These are phyloP conservation scores for Diaporthe humulicola DNA, from an alignment of 2,329 filamentous ascomycete species.

Conservation along the genomic window DNA sequence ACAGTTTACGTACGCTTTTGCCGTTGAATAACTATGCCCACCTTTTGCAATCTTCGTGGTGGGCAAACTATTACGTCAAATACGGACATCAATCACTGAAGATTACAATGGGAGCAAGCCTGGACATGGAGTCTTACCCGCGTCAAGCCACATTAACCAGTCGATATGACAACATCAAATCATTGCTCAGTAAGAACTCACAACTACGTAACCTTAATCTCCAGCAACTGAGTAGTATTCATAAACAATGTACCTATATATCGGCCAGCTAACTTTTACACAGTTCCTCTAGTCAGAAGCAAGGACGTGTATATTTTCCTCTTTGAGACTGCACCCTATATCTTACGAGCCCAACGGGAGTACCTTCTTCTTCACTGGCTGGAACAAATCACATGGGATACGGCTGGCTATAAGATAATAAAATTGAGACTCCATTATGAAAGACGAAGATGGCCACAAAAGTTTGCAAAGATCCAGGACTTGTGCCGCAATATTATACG, in stretches of 20 bases:
- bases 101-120: neutral
- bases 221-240: no score
- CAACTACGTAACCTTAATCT: no score
- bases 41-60: neutral
- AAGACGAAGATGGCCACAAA: neutral
- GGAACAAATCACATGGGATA: neutral
- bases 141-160: neutral
- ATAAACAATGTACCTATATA: fast-evolving
- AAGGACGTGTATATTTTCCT: neutral
- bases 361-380: neutral
- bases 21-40: neutral
- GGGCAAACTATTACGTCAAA: neutral
- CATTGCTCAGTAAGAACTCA: neutral
- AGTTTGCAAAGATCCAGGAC: neutral
- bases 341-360: slow-evolving; percentile 1
- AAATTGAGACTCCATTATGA: slow-evolving; percentile 12
- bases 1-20: neutral
- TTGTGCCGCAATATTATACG: neutral
- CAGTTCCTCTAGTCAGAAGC: neutral
- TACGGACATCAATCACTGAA: neutral
- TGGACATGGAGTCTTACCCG: no score
- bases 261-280: neutral
- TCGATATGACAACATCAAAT: neutral
- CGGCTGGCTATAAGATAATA: neutral
- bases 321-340: neutral